Conservation (phyloP, 1,284 basidiomycete genomes). For the Irpex lacteus region DNA sequence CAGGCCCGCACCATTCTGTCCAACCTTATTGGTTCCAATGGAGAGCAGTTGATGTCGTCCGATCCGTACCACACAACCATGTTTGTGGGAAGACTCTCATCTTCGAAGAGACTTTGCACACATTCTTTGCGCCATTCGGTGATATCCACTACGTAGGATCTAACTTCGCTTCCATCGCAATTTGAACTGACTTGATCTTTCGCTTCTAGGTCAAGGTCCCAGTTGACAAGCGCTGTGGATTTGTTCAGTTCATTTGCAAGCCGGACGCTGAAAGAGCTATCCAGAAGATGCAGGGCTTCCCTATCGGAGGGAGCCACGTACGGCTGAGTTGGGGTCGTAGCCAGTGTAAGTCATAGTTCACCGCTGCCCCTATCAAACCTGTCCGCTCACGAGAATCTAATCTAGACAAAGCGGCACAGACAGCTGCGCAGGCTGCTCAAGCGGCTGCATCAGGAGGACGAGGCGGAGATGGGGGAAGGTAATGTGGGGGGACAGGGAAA, state of each 20-base stretch:
- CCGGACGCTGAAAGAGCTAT: constrained; percentile 91
- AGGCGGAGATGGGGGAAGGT: too few species aligned
- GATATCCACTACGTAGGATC: constrained; percentile 83
- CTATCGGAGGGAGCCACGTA: constrained; percentile 87
- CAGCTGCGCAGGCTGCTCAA: constrained; percentile 79
- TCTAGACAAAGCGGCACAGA: constrained; percentile 82
- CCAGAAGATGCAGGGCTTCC: constrained; percentile 95
- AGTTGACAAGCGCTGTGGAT: constrained; percentile 92
- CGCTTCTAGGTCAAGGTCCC: constrained; percentile 85
- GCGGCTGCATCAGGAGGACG: constrained; percentile 64
- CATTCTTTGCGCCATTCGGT: constrained; percentile 87
- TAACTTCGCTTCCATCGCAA: constrained; percentile 5
- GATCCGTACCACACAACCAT: constrained; percentile 93
- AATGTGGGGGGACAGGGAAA: too few species aligned
- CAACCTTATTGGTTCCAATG: constrained; percentile 79
- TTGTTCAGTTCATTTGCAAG: constrained; percentile 92
- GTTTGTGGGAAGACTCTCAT: constrained; percentile 87
- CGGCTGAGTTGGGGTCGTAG: constrained; percentile 91
- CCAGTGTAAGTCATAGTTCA: constrained; percentile 62
- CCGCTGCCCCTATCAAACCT: neutral
- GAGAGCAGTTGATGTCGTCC: constrained; percentile 78
- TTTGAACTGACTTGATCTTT: neutral
- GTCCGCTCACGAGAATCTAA: constrained; percentile 5
- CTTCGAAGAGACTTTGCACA: constrained; percentile 82
- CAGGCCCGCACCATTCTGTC: constrained; percentile 77